Evolutionary conservation across 495 filamentous ascomycete species (phyloP), one percentile per base, ranked within the genome.

Genomic region (Lasiosphaeriaceae sp.): DNA sequence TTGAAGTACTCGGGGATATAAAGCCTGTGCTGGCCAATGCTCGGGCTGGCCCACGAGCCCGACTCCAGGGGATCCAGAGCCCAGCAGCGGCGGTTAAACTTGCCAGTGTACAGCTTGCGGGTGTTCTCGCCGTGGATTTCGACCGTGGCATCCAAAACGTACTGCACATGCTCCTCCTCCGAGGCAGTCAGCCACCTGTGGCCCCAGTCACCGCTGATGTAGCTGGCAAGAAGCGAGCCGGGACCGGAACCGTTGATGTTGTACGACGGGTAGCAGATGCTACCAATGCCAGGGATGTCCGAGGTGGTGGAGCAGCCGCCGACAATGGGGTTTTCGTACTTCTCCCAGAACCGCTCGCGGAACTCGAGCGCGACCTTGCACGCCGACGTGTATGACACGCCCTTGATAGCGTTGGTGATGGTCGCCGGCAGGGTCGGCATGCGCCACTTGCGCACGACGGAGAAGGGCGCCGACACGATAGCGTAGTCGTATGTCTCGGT

Each of bases 321-420:
- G 55, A 79, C 71, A 64, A 89, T 88, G 6, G 86, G 86, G 12
- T 77, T 70, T 14, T 69, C 62, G 53, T 78, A 72, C 22, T 87
- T 78, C 57, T 88, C 86, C 86, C 86, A 89, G 77, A 89, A 89
- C 3, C 86, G 78, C 0, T 80, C 79, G 55, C 73, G 66, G 67
- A 83, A 89, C 43, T 84, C 83, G 3, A 89, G 74, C 0, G 85
- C 78, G 0, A 89, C 72, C 55, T 89, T 89, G 74, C 86, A 89
- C 16, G 82, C 77, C 0, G 74, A 70, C 1, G 59, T 56, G 67
- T 88, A 88, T 20, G 77, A 78, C 57, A 88, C 61, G 11, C 78
- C 75, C n/a, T 66, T 62, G 63, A 89, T 88, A 2, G 86, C 86
- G 26, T 83, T 79, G 55, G 70, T 66, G 31, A 88, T 78, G 31